Percentiles rank a stretch among this genome's conserved stretches.
Conservation (phyloP, 805 yeast genomes). For the Cyberlindnera xylosilytica region DNA sequence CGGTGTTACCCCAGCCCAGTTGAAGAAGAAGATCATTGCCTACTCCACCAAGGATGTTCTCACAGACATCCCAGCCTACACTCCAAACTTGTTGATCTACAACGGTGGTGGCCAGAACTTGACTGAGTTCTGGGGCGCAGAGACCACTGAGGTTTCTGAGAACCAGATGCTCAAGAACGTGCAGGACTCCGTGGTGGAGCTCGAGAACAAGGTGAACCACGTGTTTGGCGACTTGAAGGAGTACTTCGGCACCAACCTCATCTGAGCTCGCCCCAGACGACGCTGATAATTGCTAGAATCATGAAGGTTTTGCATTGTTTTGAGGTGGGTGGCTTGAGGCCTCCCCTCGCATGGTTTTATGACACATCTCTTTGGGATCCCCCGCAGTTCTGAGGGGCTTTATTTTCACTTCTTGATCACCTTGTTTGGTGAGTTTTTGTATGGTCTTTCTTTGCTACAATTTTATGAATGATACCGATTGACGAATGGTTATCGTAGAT, state of each 20-base stretch:
- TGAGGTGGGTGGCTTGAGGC: no score
- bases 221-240: constrained; percentile 18
- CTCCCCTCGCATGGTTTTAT: no score
- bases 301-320: no score
- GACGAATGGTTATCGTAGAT: no score
- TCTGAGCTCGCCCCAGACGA: no score
- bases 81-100: constrained; percentile 74
- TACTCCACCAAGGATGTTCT: constrained; percentile 62
- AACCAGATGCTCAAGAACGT: constrained; percentile 11
- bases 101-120: constrained; percentile 79
- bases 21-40: constrained; percentile 71
- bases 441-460: no score
- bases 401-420: no score
- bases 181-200: constrained; percentile 20
- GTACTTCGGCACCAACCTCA: constrained; percentile 16
- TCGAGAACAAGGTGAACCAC: constrained; percentile 21
- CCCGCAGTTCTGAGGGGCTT: no score
- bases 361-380: no score
- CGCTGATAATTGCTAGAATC: no score
- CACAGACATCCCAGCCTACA: constrained; percentile 62
- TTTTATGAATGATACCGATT: no score
- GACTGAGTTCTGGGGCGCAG: constrained; percentile 30
- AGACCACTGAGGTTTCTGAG: constrained; percentile 7
- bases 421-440: no score
- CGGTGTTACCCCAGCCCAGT: constrained; percentile 64